Base-by-base conservation (phyloP, 352 stramenopile genomes). In the Phytophthora syringae region DNA sequence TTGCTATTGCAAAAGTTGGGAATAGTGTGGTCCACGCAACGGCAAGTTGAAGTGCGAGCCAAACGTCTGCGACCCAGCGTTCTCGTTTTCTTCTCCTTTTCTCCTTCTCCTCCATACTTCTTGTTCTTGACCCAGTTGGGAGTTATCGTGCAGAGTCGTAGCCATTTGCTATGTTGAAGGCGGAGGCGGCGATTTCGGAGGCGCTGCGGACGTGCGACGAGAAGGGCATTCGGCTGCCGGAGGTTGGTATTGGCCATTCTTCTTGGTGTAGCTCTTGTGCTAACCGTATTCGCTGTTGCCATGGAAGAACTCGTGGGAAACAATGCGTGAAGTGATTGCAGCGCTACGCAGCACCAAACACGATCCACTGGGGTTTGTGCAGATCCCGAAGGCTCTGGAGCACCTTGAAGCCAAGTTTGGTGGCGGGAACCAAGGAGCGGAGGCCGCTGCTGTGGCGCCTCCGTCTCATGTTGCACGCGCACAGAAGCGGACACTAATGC, bases 121-220 rank as follows among this genome's bases (percentile, higher is more conserved):
- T n/a, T n/a, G n/a, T n/a, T n/a, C n/a, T n/a, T n/a, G n/a, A n/a
- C n/a, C n/a, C 37, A 60, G 50, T 64, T 67, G 37, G 20, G 18
- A 30, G 40, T 50, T 52, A 24, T 42, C 22, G 20, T 48, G 30
- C 32, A n/a, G 18, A 40, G 11, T 18, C 0, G 7, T 21, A 16
- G 28, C 18, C 2, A 5, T 11, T 24, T 20, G 16, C 11, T 13
- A 52, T 24, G 24, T 90, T 93, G 85, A 84, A 90, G 45, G 66
- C 60, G 40, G 72, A 89, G 44, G 52, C 67, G 18, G 56, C 79
- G 40, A 70, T 93, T 11, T 87, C 79, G 28, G 85, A 92, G 28
- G 62, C 92, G 18, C 39, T 93, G 25, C 74, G 87, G 61, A 80
- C 86, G 64, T 92, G 82, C 57, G 79, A 92, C 52, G 61, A 87